Base-by-base conservation (phyloP, 2,329 filamentous ascomycete species). In the Lachnellula cervina region DNA sequence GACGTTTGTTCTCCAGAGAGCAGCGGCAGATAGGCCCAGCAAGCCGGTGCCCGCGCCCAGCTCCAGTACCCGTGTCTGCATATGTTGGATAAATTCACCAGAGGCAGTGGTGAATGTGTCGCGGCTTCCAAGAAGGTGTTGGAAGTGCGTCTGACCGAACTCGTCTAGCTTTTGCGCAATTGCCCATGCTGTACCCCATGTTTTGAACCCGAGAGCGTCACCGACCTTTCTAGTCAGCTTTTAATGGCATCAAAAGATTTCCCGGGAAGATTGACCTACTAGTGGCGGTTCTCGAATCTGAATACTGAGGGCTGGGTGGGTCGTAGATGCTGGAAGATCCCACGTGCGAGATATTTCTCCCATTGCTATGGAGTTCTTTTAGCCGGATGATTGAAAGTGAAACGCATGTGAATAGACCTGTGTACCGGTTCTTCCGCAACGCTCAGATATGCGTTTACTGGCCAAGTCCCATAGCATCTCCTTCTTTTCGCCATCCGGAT, bases 101-200 rank as follows among this genome's bases (percentile, higher is more conserved):
- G 43, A 23, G 19, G 28, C 8, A 23, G 37, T 46, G 6, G 14
- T 44, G n/a, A 21, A 51, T 43, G 59, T 58, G 28, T 50, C 9
- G 21, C 49, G 57, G 44, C 68, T 59, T 45, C 68, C 65, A 28
- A 83, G 72, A 0, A 74, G 72, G 14, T 59, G 46, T 17, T 48
- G 44, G 28, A 68, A 60, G 43, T 63, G 59, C 5, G 56, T 37
- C 2, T 37, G 51, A 71, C 75, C 44, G 69, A 71, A 7, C 68
- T 72, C 40, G 19, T 76, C 75, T 25, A 97, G 80, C 23, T 88
- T 83, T 62, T 83, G 87, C 0, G 93, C 88, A 4, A 97, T 83
- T 2, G 95, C 80, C 67, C 91, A 95, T 0, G 91, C 93, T 0
- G 91, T 93, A 0, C 89, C 90, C 94, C 94, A 97, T 0, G 94